These are phyloP conservation scores for Pseudocercospora fuligena DNA, from an alignment of 2,329 filamentous ascomycete species.

Conservation along the genomic window DNA sequence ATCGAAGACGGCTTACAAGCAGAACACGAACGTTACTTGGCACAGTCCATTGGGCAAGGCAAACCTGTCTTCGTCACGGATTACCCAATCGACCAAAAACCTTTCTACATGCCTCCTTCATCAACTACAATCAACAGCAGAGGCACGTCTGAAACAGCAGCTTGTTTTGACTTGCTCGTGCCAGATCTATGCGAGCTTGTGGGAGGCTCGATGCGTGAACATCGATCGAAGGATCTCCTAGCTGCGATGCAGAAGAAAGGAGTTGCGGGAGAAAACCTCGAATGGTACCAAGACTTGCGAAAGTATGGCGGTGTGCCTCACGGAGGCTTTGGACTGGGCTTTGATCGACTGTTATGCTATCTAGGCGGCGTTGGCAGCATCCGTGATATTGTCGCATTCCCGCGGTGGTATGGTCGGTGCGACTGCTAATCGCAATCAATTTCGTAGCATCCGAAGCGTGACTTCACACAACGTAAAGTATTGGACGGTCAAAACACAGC, in stretches of 20 bases:
- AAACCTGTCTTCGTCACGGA: constrained; percentile 87
- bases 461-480: neutral
- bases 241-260: constrained; percentile 73
- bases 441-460: neutral
- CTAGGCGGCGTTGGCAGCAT: constrained; percentile 80
- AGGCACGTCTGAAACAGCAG: constrained; percentile 63
- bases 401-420: constrained; percentile 66
- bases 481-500: neutral
- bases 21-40: constrained; percentile 91
- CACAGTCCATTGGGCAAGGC: constrained; percentile 66
- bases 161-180: constrained; percentile 88
- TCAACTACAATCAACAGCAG: constrained; percentile 22
- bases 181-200: constrained; percentile 85
- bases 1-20: constrained; percentile 81
- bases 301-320: constrained; percentile 91
- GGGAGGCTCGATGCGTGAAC: constrained; percentile 87
- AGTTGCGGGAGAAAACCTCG: constrained; percentile 57
- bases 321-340: constrained; percentile 87
- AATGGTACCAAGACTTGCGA: constrained; percentile 88
- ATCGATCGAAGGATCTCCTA: constrained; percentile 70
- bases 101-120: constrained; percentile 82
- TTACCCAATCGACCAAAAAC: constrained; percentile 87
- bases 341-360: constrained; percentile 85
- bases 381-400: constrained; percentile 84
- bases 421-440: constrained; percentile 34